phyloP scores from a whole-genome alignment of 2,329 filamentous ascomycete genomes.

The Trichoderma sp. region DNA sequence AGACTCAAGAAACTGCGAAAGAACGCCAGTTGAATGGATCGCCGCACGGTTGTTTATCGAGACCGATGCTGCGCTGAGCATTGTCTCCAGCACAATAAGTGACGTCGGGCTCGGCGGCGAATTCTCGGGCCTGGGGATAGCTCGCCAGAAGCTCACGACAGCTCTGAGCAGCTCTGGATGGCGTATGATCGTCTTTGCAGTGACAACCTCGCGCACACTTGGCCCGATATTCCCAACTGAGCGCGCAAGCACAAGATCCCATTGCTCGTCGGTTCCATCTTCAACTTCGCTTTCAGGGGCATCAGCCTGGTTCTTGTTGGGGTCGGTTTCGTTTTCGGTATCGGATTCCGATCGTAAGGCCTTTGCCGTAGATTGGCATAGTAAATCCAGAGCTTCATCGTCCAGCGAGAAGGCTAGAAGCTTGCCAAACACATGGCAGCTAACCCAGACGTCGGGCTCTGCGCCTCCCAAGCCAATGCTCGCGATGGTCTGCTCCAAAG shows the following conservation, averaged over 20 bases:
- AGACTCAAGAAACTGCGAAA: constrained; percentile 67
- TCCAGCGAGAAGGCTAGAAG: constrained; percentile 80
- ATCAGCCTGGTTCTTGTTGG: neutral
- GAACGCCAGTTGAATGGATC: constrained; percentile 72
- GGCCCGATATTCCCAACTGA: constrained; percentile 45
- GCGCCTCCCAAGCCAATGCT: constrained; percentile 67
- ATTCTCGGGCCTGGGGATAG: constrained; percentile 56
- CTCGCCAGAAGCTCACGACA: constrained; percentile 66
- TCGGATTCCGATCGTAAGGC: constrained; percentile 43
- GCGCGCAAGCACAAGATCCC: constrained; percentile 44
- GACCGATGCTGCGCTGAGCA: constrained; percentile 60
- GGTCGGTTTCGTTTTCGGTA: constrained; percentile 29
- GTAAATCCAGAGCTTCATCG: constrained; percentile 71
- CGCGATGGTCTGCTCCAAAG: constrained; percentile 72
- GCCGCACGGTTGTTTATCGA: constrained; percentile 72
- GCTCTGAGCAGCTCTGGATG: constrained; percentile 66
- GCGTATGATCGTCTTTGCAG: constrained; percentile 56
- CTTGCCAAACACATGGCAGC: constrained; percentile 77
- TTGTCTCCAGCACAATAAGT: constrained; percentile 66
- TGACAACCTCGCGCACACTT: constrained; percentile 54
- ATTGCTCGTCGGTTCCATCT: constrained; percentile 44
- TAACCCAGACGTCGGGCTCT: constrained; percentile 69
- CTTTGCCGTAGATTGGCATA: constrained; percentile 62
- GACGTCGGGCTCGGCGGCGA: constrained; percentile 57
- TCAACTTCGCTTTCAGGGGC: constrained; percentile 36